phyloP scores from a whole-genome alignment of 495 filamentous ascomycete species.

The Aspergillus egyptiacus region DNA sequence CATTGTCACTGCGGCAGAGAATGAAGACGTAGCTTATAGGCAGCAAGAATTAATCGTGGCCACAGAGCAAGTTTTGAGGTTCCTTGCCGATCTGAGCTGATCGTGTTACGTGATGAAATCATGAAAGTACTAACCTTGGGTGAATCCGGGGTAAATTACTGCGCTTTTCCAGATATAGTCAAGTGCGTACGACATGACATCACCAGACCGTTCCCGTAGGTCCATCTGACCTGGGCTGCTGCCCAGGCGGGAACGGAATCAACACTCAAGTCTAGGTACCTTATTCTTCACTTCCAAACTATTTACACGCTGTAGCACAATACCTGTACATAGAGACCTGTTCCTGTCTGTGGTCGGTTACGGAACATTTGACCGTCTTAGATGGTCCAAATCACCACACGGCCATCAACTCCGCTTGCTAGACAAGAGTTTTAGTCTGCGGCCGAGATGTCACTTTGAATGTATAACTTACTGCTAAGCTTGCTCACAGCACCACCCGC shows the following conservation, averaged over 20 bases:
- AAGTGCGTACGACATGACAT: background rate
- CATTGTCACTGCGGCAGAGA: background rate
- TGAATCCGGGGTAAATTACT: conserved; percentile 13
- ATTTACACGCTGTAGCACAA: background rate
- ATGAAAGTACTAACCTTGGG: too few relatives aligned
- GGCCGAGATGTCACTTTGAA: background rate
- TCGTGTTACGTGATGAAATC: too few relatives aligned
- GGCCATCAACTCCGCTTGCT: conserved; percentile 92
- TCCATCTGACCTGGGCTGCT: background rate
- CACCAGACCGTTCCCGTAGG: background rate
- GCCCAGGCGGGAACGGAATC: too few relatives aligned
- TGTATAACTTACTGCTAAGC: conserved; percentile 73
- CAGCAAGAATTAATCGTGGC: too few relatives aligned
- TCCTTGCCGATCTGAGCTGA: too few relatives aligned
- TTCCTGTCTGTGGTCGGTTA: too few relatives aligned
- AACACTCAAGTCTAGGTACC: too few relatives aligned
- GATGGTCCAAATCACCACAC: conserved; percentile 74
- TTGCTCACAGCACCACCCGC: conserved; percentile 59
- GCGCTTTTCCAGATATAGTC: background rate
- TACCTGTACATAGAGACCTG: too few relatives aligned
- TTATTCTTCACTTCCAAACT: too few relatives aligned
- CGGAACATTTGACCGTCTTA: conserved; percentile 11
- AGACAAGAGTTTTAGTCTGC: conserved; percentile 34
- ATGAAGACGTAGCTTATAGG: background rate
- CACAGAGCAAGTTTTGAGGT: too few relatives aligned